These are phyloP conservation scores for Trichophyton verrucosum DNA, from an alignment of 2,329 filamentous ascomycete genomes.

Conservation along the genomic window DNA sequence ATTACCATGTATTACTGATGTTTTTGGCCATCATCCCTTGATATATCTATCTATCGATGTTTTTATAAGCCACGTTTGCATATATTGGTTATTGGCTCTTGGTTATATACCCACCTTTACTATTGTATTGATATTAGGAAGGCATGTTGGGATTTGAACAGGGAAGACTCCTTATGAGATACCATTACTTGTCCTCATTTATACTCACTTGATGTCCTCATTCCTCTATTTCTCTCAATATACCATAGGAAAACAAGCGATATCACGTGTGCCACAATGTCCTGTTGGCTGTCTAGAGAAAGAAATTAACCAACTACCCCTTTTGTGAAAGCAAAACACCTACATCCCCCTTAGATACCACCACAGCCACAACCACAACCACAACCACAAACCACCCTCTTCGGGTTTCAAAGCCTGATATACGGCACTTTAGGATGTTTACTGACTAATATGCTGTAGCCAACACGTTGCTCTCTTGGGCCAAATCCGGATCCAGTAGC, in stretches of 20 bases:
- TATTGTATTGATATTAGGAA: neutral
- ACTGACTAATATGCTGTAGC: neutral
- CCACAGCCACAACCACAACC: neutral
- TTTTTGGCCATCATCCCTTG: no score
- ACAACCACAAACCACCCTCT: neutral
- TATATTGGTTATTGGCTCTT: neutral
- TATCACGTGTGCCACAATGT: neutral
- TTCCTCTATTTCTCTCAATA: neutral
- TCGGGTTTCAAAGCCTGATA: no score
- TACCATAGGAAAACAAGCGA: neutral
- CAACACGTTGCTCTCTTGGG: neutral
- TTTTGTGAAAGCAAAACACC: neutral
- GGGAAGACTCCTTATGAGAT: neutral
- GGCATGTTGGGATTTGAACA: neutral
- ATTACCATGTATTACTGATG: neutral
- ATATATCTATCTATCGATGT: neutral
- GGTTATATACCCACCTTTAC: no score
- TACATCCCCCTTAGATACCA: neutral
- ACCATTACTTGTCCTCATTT: neutral
- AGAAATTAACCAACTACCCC: neutral
- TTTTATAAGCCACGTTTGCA: neutral
- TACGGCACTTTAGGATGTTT: neutral
- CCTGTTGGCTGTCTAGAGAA: neutral
- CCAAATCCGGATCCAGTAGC: neutral
- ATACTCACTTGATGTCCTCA: neutral